Percentiles rank a stretch among this genome's conserved stretches.
Conservation (phyloP, 2,329 filamentous ascomycete genomes). For the Whalleya microplaca region DNA sequence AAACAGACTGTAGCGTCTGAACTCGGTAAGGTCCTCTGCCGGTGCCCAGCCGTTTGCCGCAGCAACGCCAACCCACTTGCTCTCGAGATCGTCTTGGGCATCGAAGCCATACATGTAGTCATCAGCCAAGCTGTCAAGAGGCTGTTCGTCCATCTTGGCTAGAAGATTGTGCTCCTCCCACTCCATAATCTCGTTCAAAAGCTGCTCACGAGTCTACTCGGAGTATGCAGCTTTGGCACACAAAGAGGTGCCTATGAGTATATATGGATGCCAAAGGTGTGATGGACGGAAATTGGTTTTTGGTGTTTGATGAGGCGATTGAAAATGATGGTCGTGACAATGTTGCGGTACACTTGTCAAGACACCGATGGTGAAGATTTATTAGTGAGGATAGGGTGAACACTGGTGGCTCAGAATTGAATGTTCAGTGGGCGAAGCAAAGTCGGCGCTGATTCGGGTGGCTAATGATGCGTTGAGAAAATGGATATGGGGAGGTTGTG, state of each 20-base stretch:
- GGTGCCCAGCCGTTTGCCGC: constrained; percentile 31
- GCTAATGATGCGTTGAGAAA: no score
- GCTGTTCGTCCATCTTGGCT: background rate
- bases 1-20: constrained; percentile 35
- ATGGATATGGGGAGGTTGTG: no score
- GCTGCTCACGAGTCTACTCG: constrained; percentile 2
- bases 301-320: background rate
- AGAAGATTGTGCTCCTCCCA: constrained; percentile 9
- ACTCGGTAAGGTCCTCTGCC: constrained; percentile 31
- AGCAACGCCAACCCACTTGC: constrained; percentile 33
- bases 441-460: no score
- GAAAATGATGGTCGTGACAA: background rate
- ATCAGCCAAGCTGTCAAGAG: constrained; percentile 21
- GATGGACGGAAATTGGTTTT: background rate
- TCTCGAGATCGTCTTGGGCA: constrained; percentile 29
- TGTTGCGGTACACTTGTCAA: background rate
- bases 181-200: constrained; percentile 12
- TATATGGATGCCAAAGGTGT: background rate
- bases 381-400: background rate
- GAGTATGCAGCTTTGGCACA: constrained; percentile 1
- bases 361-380: background rate
- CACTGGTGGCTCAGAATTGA: constrained; percentile 5
- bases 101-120: constrained; percentile 41
- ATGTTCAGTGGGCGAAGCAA: no score
- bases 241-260: background rate